Percentiles rank a stretch among this genome's conserved stretches.
phyloP scores from a whole-genome alignment of 2,329 filamentous ascomycete species.

The Proliferodiscus dingleyae region DNA sequence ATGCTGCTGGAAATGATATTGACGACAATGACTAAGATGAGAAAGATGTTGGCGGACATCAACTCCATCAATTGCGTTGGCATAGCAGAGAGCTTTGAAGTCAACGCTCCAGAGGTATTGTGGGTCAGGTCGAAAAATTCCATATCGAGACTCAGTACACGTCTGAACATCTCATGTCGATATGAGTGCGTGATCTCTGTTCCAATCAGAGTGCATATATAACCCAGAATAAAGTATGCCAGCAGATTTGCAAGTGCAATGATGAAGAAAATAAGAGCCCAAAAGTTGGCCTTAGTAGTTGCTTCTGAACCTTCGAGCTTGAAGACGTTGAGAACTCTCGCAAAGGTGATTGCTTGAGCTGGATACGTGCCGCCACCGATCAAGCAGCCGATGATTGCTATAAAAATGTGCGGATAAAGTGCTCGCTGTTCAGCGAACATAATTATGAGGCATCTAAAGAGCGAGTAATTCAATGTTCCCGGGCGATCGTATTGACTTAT shows the following conservation, averaged over 20 bases:
- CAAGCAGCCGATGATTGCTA: constrained; percentile 35
- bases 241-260: constrained; percentile 37
- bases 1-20: constrained; percentile 37
- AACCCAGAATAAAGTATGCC: constrained; percentile 18
- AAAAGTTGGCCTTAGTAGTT: constrained; percentile 25
- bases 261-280: constrained; percentile 40
- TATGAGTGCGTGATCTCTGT: constrained; percentile 49
- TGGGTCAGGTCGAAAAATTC: constrained; percentile 82
- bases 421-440: constrained; percentile 31
- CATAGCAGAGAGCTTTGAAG: constrained; percentile 79
- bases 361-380: constrained; percentile 35
- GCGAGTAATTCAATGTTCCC: constrained; percentile 7
- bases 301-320: constrained; percentile 8
- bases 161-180: constrained; percentile 60
- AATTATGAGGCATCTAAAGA: constrained; percentile 11
- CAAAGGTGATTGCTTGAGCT: constrained; percentile 24
- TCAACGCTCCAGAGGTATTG: constrained; percentile 81
- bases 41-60: constrained; percentile 38
- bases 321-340: constrained; percentile 23
- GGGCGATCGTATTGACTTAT: neutral
- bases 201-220: constrained; percentile 30
- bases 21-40: constrained; percentile 39
- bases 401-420: constrained; percentile 43
- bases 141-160: constrained; percentile 86
- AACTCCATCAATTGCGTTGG: constrained; percentile 55